Evolutionary conservation across 192 early-diverging fungal genomes (phyloP), one percentile per base, ranked within the genome.

Genomic region (Gaertneriomyces semiglobifer): DNA sequence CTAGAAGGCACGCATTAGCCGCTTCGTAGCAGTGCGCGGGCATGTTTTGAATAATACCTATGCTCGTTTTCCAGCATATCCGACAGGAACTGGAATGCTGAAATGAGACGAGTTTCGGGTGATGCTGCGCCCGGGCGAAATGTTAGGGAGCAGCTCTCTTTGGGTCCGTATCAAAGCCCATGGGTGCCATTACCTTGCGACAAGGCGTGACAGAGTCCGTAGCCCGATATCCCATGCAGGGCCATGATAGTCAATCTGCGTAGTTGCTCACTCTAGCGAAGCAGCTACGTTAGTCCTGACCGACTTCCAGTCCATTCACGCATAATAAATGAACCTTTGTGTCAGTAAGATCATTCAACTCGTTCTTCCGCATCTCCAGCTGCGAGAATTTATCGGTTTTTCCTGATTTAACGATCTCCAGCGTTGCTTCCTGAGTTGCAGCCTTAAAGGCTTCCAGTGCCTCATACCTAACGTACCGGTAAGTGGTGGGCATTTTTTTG

Each of bases 361-460:
- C 81, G 33, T 72, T 75, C 59, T 74, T 76, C 53, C 68, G 63
- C 56, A 58, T 65, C 39, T 84, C 82, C 39, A 85, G 66, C 3
- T 51, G 61, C 11, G 69, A 65, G 33, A 84, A 55, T 58, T 82
- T 75, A 43, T 83, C 82, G n/a, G 79, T 79, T 38, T 78, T 85
- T 19, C 84, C 84, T 6, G 80, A 77, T 62, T 85, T 85, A 12
- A 85, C 75, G 57, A 84, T 80, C 60, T 85, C 84, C n/a, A 84
- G 56, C 11, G 80, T 85, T 5, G 84, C 84, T 53, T 84, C 83
- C 60, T 84, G 79, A 5, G 74, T 72, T 41, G 73, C 67, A 43
- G 72, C 70, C 48, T 74, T 73, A 40, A 80, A 73, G 14, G 60
- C 69, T 59, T 85, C 78, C 7, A 85, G 68, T 38, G 80, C 69